Evolutionary conservation across 1,139 yeast genomes (phyloP), one percentile per base, ranked within the genome.

Genomic region (Kurtzmaniella quercitrusa): DNA sequence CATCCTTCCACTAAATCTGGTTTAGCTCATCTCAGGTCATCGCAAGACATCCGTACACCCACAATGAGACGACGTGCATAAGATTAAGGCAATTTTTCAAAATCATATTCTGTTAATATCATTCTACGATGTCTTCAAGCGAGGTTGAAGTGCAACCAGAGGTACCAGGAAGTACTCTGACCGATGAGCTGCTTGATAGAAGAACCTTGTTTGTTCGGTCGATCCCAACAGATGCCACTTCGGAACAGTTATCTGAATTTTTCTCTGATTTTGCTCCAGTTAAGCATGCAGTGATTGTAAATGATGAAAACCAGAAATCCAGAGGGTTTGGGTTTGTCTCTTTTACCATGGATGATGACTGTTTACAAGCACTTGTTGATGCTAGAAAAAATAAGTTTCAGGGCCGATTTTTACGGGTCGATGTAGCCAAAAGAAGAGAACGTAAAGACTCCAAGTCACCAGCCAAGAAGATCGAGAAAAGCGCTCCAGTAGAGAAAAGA

Each of bases 261-360:
- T 93, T 93, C 59, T 85, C 98, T 1, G 89, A 89, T 51, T 85
- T 90, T 63, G 94, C 89, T 1, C 98, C 98, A 3, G 95, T 93
- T 12, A 90, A 85, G 65, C 98, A 93, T 65, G 96, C 98, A 3
- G 94, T 90, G 41, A 79, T 93, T 41, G 98, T 94, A 19, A 85
- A 75, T 40, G 96, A 93, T 60, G 70, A 75, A 12, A 81, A 85
- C 40, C 79, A 85, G 41, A 70, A 79, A 41, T 87, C 96, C 4
- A 78, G 94, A 63, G 98, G 98, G 1, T 94, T 90, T 64, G 99
- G 98, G 7, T 94, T 94, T 63, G 98, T 90, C 15, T 85, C 95
- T 40, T 93, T 94, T 62, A 81, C 88, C 2, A 69, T 79, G 47
- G 91, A 88, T 50, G 96, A 88, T 41, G 98, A 94, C 60, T 87